phyloP scores from a whole-genome alignment of 805 yeast genomes.

The Metschnikowia matae region DNA sequence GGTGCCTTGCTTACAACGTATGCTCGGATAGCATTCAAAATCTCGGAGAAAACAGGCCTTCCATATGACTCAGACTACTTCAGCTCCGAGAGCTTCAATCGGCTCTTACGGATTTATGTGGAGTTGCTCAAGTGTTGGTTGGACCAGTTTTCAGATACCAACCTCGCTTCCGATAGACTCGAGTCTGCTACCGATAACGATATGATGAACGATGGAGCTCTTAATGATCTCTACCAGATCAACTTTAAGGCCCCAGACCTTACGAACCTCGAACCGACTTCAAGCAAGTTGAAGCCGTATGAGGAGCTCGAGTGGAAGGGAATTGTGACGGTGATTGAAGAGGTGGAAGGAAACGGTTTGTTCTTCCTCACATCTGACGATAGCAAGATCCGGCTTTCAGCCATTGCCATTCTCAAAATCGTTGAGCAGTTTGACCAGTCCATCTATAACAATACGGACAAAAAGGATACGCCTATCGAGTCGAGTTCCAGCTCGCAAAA shows the following conservation, averaged over 20 bases:
- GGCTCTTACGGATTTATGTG: slow-evolving; percentile 64
- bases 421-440: slow-evolving; percentile 88
- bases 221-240: slow-evolving; percentile 43
- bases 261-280: slow-evolving; percentile 15
- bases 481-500: slow-evolving; percentile 12
- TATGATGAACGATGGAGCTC: slow-evolving; percentile 33
- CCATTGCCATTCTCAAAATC: slow-evolving; percentile 67
- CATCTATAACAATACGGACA: slow-evolving; percentile 50
- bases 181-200: slow-evolving; percentile 29
- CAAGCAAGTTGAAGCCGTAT: slow-evolving; percentile 26
- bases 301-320: slow-evolving; percentile 75
- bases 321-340: slow-evolving; percentile 83
- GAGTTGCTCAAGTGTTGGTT: slow-evolving; percentile 83
- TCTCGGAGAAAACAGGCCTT: slow-evolving; percentile 65
- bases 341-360: slow-evolving; percentile 92
- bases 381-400: slow-evolving; percentile 65
- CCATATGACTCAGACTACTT: slow-evolving; percentile 54
- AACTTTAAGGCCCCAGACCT: slow-evolving; percentile 40
- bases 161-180: slow-evolving; percentile 21
- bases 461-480: slow-evolving; percentile 17
- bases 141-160: slow-evolving; percentile 45
- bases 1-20: slow-evolving; percentile 66
- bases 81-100: slow-evolving; percentile 57
- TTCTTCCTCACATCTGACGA: slow-evolving; percentile 90
- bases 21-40: slow-evolving; percentile 75